Base-by-base conservation (phyloP, 2,329 filamentous ascomycete genomes). In the Neopestalotiopsis sp. region DNA sequence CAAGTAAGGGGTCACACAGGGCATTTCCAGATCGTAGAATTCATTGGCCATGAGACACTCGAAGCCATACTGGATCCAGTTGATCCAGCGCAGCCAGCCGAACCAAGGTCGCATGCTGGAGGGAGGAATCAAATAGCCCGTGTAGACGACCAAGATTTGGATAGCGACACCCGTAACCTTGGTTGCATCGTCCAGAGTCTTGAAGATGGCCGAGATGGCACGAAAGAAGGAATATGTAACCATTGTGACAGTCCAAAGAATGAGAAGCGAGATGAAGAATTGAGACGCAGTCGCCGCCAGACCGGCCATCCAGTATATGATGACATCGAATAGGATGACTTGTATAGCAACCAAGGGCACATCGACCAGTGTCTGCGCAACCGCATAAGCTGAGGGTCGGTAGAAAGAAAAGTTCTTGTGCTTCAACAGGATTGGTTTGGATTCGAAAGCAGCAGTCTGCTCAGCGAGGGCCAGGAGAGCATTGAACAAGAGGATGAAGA, bases 361-460 rank as follows among this genome's bases (percentile, higher is more conserved):
- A 73, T 91, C 78, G 10, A 77, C 74, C 3, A 75, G 59, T 2
- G 74, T 77, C 61, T 78, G 76, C 1, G 76, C 77, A 6, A 79
- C 66, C 12, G 87, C 87, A 70, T 86, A 88, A 20, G 88, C 88
- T 0, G 87, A 82, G 1, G 88, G 88, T 3, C 87, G 86, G 71
- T 92, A 91, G 76, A 92, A 92, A 0, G 89, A 89, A 71, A 91
- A 92, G 14, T 85, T 88, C 74, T 91, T 91, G 77, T 92, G 90
- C 76, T 92, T 92, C 63, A 91, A 78, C 58, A 92, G 78, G 63
- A 92, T 91, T 0, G 89, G 89, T 58, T 90, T 86, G 38, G 85
- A 86, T 57, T 84, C 79, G 71, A 92, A 92, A 0, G 89, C 84
- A 1, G 88, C 78, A 0, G 89, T 88, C 42, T 89, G 81, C 73